Evolutionary conservation across 2,329 filamentous ascomycete genomes (phyloP).

Genomic region (Alternaria arborescens): DNA sequence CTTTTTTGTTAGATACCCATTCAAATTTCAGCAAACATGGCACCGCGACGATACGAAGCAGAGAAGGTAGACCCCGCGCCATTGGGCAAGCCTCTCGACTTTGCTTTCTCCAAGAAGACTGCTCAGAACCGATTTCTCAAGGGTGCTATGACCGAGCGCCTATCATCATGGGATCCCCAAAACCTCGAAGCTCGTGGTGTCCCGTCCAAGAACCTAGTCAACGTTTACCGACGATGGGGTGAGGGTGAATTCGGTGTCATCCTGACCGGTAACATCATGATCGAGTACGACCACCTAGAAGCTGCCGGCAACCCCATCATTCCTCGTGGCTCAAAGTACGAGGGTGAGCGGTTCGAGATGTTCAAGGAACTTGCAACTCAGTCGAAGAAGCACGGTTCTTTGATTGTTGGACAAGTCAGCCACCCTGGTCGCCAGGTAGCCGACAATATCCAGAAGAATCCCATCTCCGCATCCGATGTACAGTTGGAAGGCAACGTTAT

Average conservation of each 20-base stretch:
- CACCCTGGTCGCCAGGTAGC: conserved; percentile 69
- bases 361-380: conserved; percentile 66
- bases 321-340: conserved; percentile 59
- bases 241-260: conserved; percentile 56
- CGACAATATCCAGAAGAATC: conserved; percentile 56
- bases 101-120: conserved; percentile 60
- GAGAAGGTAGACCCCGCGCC: conserved; percentile 52
- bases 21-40: conserved; percentile 36
- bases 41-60: conserved; percentile 52
- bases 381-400: conserved; percentile 64
- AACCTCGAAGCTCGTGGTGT: conserved; percentile 63
- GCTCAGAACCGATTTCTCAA: conserved; percentile 74
- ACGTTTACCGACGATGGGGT: conserved; percentile 65
- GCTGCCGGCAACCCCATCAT: conserved; percentile 68
- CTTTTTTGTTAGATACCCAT: conserved; percentile 10
- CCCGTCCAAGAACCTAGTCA: conserved; percentile 63
- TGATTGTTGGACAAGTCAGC: conserved; percentile 68
- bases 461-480: conserved; percentile 61
- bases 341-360: conserved; percentile 66
- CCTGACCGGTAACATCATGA: conserved; percentile 70
- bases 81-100: conserved; percentile 55
- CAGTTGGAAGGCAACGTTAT: conserved; percentile 44
- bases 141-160: conserved; percentile 71
- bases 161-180: conserved; percentile 67
- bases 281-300: conserved; percentile 69